Evolutionary conservation across 2,329 filamentous ascomycete genomes (phyloP).

Genomic region (Diaporthe capsici): DNA sequence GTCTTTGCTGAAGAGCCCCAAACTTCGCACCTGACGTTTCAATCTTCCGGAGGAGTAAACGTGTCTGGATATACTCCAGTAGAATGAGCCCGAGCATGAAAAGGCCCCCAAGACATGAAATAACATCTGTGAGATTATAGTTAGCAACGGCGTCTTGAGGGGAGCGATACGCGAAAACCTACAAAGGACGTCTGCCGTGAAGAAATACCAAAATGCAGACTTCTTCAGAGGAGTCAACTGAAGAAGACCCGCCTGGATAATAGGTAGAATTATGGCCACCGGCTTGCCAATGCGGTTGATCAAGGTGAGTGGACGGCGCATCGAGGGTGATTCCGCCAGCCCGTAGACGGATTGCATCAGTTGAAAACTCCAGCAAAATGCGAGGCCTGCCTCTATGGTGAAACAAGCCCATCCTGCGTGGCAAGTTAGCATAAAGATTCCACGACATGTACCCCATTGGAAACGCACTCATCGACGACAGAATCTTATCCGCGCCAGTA

Average conservation of each 20-base stretch:
- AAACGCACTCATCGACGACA: conserved; percentile 37
- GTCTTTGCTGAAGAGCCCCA: conserved; percentile 35
- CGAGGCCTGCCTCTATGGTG: conserved; percentile 23
- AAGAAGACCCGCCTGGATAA: conserved; percentile 17
- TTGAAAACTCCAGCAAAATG: conserved; percentile 39
- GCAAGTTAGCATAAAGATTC: not conserved
- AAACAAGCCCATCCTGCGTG: conserved; percentile 38
- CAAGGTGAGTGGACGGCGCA: conserved; percentile 10
- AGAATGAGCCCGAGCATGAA: conserved; percentile 37
- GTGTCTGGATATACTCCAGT: conserved; percentile 39
- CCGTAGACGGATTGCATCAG: conserved; percentile 40
- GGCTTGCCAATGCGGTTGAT: conserved; percentile 35
- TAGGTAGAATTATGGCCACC: conserved; percentile 13
- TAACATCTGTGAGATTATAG: not conserved
- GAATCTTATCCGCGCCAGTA: conserved; percentile 21
- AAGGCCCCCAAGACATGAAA: conserved; percentile 15
- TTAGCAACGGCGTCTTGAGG: not conserved
- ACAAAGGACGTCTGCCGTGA: conserved; percentile 36
- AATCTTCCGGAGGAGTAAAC: conserved; percentile 35
- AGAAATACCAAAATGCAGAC: conserved; percentile 26
- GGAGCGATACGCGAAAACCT: not conserved
- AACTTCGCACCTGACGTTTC: conserved; percentile 29
- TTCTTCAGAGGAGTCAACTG: conserved; percentile 23
- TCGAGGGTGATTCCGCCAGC: conserved; percentile 3
- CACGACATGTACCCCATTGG: too few species aligned